phyloP scores from a whole-genome alignment of 2,329 filamentous ascomycete species.

The Tolypocladium inflatum region DNA sequence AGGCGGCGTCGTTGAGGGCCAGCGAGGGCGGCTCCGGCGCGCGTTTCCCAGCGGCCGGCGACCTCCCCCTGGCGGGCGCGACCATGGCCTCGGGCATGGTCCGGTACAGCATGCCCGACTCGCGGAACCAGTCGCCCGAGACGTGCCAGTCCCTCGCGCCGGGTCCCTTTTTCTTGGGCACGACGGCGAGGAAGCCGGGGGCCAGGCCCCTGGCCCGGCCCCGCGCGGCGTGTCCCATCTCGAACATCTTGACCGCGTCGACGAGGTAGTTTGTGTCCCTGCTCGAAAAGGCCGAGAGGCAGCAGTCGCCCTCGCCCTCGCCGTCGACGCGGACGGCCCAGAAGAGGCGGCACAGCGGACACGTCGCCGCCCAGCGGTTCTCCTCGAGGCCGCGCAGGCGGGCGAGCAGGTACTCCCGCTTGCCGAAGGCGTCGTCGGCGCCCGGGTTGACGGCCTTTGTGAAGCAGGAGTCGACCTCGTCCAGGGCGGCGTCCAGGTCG shows the following conservation, averaged over 20 bases:
- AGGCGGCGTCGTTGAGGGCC: slow-evolving; percentile 6
- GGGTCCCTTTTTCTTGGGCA: slow-evolving; percentile 20
- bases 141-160: slow-evolving; percentile 19
- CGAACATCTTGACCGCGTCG: slow-evolving; percentile 19
- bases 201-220: slow-evolving; percentile 17
- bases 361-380: slow-evolving; percentile 21
- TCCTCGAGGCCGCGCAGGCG: slow-evolving; percentile 19
- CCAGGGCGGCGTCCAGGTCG: slow-evolving; percentile 22
- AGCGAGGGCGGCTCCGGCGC: slow-evolving; percentile 4
- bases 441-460: slow-evolving; percentile 15
- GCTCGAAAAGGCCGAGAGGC: slow-evolving; percentile 23
- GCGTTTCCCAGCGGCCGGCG: slow-evolving; percentile 4
- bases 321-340: slow-evolving; percentile 21
- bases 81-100: slow-evolving; percentile 15
- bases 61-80: slow-evolving; percentile 11
- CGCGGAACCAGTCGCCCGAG: slow-evolving; percentile 21
- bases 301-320: slow-evolving; percentile 18
- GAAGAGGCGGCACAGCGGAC: slow-evolving; percentile 24
- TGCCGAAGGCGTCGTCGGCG: slow-evolving; percentile 20
- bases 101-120: slow-evolving; percentile 22
- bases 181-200: slow-evolving; percentile 20
- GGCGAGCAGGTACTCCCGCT: slow-evolving; percentile 18
- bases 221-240: slow-evolving; percentile 18
- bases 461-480: slow-evolving; percentile 20
- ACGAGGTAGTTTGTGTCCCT: slow-evolving; percentile 24